A percentile compares a stretch with the other conserved stretches of the same genome.
These are phyloP conservation scores for Eucalyptus tenuipes DNA, from an alignment of 345 rosid genomes.

Conservation along the genomic window DNA sequence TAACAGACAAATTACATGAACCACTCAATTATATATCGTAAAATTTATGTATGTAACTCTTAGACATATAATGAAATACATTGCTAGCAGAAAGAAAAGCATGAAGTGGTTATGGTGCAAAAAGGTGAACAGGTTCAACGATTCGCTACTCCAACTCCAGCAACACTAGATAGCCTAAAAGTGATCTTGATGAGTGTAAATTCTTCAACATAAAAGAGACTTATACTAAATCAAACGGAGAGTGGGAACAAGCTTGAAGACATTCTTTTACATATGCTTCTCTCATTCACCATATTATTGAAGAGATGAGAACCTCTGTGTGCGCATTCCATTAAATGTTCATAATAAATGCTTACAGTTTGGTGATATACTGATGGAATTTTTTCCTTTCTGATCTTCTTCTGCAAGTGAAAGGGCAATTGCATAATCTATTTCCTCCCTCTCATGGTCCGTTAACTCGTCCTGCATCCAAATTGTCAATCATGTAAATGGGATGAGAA, in stretches of 20 bases:
- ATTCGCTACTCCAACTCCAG: background rate
- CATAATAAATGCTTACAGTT: background rate
- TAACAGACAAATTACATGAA: background rate
- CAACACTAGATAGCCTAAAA: background rate
- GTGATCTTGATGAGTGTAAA: background rate
- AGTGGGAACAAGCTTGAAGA: background rate
- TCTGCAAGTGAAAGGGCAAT: conserved; percentile 80
- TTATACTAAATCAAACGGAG: background rate
- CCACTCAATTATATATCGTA: background rate
- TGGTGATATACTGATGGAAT: conserved; percentile 34
- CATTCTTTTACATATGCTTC: background rate
- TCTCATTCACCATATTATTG: background rate
- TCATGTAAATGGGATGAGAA: background rate
- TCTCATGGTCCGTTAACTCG: conserved; percentile 50
- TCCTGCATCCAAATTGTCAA: conserved; percentile 36
- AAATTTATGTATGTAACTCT: background rate
- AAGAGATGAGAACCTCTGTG: background rate
- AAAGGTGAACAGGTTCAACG: background rate
- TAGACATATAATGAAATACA: background rate
- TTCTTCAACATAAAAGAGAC: background rate
- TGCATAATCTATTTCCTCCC: conserved; percentile 61
- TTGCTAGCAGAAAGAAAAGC: background rate
- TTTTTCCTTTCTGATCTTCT: conserved; percentile 66
- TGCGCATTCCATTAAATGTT: background rate
- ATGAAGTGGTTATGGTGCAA: background rate